phyloP scores from a whole-genome alignment of 2,329 filamentous ascomycete species.

The Scleromitrula shiraiana region DNA sequence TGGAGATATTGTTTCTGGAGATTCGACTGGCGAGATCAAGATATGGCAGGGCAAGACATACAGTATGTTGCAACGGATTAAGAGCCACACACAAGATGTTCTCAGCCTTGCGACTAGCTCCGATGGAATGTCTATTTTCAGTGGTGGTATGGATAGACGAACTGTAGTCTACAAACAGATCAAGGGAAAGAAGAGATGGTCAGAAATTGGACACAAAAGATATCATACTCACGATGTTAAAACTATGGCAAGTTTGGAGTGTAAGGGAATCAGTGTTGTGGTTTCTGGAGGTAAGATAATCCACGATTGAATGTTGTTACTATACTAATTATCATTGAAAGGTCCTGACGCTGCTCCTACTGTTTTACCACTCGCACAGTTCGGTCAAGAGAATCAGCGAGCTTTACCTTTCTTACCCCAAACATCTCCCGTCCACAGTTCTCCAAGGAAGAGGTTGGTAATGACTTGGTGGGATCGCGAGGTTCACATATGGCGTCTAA shows the following conservation, averaged over 20 bases:
- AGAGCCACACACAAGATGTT: slow-evolving; percentile 83
- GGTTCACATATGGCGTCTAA: slow-evolving; percentile 70
- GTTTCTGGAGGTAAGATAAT: slow-evolving; percentile 72
- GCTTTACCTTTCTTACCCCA: slow-evolving; percentile 80
- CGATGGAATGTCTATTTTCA: slow-evolving; percentile 76
- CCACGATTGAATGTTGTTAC: not conserved
- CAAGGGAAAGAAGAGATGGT: slow-evolving; percentile 62
- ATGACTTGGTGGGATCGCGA: slow-evolving; percentile 91
- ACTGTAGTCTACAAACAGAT: slow-evolving; percentile 74
- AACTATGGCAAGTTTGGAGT: slow-evolving; percentile 84
- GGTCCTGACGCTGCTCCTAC: slow-evolving; percentile 80
- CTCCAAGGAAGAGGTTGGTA: slow-evolving; percentile 64
- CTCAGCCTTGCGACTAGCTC: slow-evolving; percentile 76
- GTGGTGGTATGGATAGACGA: slow-evolving; percentile 83
- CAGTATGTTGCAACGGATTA: slow-evolving; percentile 76
- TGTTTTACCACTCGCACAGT: slow-evolving; percentile 70
- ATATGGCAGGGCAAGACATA: slow-evolving; percentile 94
- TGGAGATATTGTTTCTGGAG: slow-evolving; percentile 87
- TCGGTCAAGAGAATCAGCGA: slow-evolving; percentile 71
- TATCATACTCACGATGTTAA: slow-evolving; percentile 96
- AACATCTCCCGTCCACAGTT: slow-evolving; percentile 62
- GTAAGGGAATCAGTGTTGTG: slow-evolving; percentile 71
- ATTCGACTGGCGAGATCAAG: slow-evolving; percentile 87
- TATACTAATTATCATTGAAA: slow-evolving; percentile 35
- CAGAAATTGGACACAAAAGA: slow-evolving; percentile 74